Evolutionary conservation across 257 asterid species (phyloP), one percentile per base, ranked within the genome.

Genomic region (Fraxinus anomala): DNA sequence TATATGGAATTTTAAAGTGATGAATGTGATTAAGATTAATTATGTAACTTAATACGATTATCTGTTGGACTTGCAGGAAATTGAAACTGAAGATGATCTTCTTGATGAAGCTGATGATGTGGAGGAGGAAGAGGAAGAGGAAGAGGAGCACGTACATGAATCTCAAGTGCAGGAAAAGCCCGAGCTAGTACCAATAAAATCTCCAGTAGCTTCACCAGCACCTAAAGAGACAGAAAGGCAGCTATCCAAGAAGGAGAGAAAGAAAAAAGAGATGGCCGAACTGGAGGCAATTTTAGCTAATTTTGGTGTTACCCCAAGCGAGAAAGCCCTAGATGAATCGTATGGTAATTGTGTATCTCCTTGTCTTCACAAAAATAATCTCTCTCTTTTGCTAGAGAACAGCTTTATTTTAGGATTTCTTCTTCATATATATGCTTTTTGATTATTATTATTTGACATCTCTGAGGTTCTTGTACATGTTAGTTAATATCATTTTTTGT

Each of bases 241-340:
- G 77, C 73, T 87, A 39, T 85, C 89, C 5, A 87, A 87, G 87
- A 85, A 85, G 80, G 89, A 85, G 78, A 63, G 85, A 76, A 87
- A 87, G 85, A 87, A 87, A 76, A 87, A 87, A 83, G 91, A 87
- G 83, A 86, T 87, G 31, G 91, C 87, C 28, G 91, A 85, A 79
- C 91, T 87, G 73, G 91, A 87, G 75, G 91, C 86, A 77, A 66
- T 87, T 89, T 82, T 87, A 34, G 86, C 89, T 77, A 83, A 87
- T 73, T 85, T 87, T 65, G 87, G 88, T 65, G 73, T 26, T 68
- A 81, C 49, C 84, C 12, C 66, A 56, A 56, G 2, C 11, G 66
- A 56, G 26, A 56, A 85, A 87, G 76, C 54, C 80, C 74, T 77
- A 76, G 85, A 83, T 71, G 81, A 74, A 44, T 70, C 82, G 44